Base-by-base conservation (phyloP, 495 filamentous ascomycete species). In the Lepraria neglecta region DNA sequence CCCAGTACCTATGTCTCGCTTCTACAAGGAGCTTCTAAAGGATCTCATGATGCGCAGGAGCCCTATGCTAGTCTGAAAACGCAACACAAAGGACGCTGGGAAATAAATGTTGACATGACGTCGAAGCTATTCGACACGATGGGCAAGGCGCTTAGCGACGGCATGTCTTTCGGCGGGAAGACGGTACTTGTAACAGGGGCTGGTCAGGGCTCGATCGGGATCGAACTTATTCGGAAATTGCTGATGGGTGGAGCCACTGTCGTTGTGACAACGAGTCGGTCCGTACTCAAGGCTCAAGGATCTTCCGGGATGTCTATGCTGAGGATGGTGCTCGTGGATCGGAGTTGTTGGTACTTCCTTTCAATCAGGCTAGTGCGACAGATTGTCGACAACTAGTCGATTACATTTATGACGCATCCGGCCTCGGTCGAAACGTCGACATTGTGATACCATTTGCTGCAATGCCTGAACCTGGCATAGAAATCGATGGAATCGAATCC, bases 301-400 rank as follows among this genome's bases (percentile, higher is more conserved):
- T 55, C 28, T 55, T 35, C 4, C 27, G 19, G 35, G 38, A 28
- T 0, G n/a, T 42, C 31, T 38, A 56, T 42, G 17, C 53, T 1
- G 15, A 21, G 9, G 46, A 60, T 51, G 64, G 68, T 0, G 65
- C 61, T 7, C 60, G 63, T 19, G 71, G 64, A 4, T 69, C 71
- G 0, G 27, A 63, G 33, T 58, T 73, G 0, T 40, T 60, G 27
- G 57, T 73, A 4, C 24, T 70, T 1, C 65, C 69, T 2, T 70
- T 73, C 62, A 73, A 73, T 57, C 71, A 73, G 55, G 69, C 54
- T 11, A 74, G 72, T 48, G 24, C 56, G 5, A 61, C 67, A 46
- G 72, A 74, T 58, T 59, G 61, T 42, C 61, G 70, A 15, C 38
- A 24, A 3, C 38, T 70, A 24, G 38, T 71, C n/a, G 31, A 61